Evolutionary conservation across 1,139 yeast genomes (phyloP).

Genomic region (Hyphopichia khmerensis): DNA sequence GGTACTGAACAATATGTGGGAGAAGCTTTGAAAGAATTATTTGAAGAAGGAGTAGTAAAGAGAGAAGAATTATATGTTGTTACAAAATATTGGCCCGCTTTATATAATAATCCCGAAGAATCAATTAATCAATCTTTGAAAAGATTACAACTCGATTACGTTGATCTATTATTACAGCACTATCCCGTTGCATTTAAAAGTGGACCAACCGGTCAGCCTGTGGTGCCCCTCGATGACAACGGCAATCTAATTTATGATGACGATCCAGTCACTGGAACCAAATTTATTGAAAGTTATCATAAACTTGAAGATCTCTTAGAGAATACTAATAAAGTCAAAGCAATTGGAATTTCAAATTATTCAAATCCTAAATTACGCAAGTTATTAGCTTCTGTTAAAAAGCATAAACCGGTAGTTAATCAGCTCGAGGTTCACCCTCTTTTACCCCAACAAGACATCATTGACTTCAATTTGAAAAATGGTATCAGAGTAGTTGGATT

Average conservation of each 20-base stretch:
- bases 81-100: slow-evolving; percentile 57
- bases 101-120: slow-evolving; percentile 34
- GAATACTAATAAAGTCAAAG: slow-evolving; percentile 25
- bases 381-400: slow-evolving; percentile 25
- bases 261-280: slow-evolving; percentile 36
- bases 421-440: slow-evolving; percentile 41
- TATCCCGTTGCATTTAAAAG: slow-evolving; percentile 53
- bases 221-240: slow-evolving; percentile 33
- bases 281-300: slow-evolving; percentile 48
- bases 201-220: slow-evolving; percentile 37
- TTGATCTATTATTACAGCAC: slow-evolving; percentile 58
- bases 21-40: slow-evolving; percentile 46
- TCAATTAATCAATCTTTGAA: slow-evolving; percentile 35
- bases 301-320: slow-evolving; percentile 43
- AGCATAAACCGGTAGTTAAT: slow-evolving; percentile 31
- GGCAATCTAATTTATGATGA: slow-evolving; percentile 46
- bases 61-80: slow-evolving; percentile 61
- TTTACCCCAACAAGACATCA: slow-evolving; percentile 34
- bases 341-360: slow-evolving; percentile 36
- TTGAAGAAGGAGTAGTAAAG: slow-evolving; percentile 46
- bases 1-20: slow-evolving; percentile 53
- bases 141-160: slow-evolving; percentile 52
- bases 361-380: slow-evolving; percentile 24
- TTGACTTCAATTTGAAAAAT: slow-evolving; percentile 23
- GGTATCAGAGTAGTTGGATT: slow-evolving; percentile 30